phyloP scores from a whole-genome alignment of 2,329 filamentous ascomycete species.

The Eutypella sp. region DNA sequence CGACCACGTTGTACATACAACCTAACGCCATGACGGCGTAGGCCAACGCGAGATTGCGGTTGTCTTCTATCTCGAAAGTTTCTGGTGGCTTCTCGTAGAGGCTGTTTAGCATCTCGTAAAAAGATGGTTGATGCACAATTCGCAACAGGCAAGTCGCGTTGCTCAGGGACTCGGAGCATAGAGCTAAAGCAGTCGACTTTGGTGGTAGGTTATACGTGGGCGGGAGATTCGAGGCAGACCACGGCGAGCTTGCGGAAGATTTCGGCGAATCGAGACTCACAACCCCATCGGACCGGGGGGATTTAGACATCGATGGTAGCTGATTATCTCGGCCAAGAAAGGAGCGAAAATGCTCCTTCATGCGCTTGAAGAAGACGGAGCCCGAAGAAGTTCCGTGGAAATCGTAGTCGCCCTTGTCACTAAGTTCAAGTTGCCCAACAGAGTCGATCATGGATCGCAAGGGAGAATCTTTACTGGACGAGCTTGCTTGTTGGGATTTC shows the following conservation, averaged over 20 bases:
- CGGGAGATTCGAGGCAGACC: conserved; percentile 44
- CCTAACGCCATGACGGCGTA: conserved; percentile 58
- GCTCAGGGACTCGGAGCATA: conserved; percentile 34
- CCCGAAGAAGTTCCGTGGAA: conserved; percentile 94
- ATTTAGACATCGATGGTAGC: conserved; percentile 52
- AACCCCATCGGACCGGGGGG: conserved; percentile 44
- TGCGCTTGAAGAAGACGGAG: conserved; percentile 77
- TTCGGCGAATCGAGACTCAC: conserved; percentile 65
- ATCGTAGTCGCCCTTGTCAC: conserved; percentile 88
- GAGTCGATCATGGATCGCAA: conserved; percentile 93
- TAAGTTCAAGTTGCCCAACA: conserved; percentile 84
- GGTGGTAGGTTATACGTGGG: conserved; percentile 65
- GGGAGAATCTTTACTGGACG: conserved; percentile 54
- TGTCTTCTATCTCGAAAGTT: conserved; percentile 50
- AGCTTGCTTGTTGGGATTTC: conserved; percentile 28
- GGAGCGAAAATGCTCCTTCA: conserved; percentile 82
- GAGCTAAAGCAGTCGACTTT: conserved; percentile 44
- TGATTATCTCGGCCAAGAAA: conserved; percentile 62
- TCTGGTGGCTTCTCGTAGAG: conserved; percentile 59
- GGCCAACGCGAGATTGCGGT: conserved; percentile 53
- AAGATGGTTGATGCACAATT: conserved; percentile 66
- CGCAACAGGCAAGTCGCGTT: conserved; percentile 41
- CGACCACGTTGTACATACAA: conserved; percentile 47
- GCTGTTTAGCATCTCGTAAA: conserved; percentile 61
- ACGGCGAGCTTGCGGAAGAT: conserved; percentile 59